Base-by-base conservation (phyloP, 495 filamentous ascomycete genomes). In the Aeminium ludgeri region DNA sequence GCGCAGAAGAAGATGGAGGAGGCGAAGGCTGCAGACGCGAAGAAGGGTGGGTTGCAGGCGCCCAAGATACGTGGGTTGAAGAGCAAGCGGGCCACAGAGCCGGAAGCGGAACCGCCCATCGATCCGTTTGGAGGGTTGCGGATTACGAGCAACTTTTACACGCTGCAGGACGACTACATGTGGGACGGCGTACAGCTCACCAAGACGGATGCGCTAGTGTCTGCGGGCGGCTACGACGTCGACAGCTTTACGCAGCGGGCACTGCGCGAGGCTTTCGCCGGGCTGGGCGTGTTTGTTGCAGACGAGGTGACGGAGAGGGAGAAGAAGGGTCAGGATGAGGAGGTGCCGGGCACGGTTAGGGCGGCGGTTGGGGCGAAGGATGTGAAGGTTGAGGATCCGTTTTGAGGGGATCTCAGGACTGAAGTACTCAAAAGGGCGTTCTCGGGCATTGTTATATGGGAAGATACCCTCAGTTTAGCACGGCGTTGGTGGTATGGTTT, bases 211-310 rank as follows among this genome's bases (percentile, higher is more conserved):
- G 53, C 63, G 1, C 59, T 62, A 7, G 70, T 78, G 49, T 63
- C 65, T n/a, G 82, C 80, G 20, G 86, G 87, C 31, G 89, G 89
- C 0, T 95, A 86, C 55, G 75, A 78, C 53, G 61, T 91, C 27
- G 58, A 61, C 11, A 86, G 92, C 52, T 96, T 86, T 50, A 85
- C 79, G 53, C 63, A 74, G 19, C 65, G 85, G 17, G 76, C 80
- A 15, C 59, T 95, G 61, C 74, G 82, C 50, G 86, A 94, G 54
- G 86, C 87, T 0, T 97, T 94, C 60, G 73, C 80, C 0, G 89
- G 89, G 0, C 57, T 97, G 48, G 86, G 81, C 1, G 78, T 83
- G 33, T 80, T 94, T 50, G 55, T 85, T 20, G 80, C 72, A 29
- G 86, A 95, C 18, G 86, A 94, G 55, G 65, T 82, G 42, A 48